Conservation (phyloP, 805 yeast genomes). For the Candida manassasensis region DNA sequence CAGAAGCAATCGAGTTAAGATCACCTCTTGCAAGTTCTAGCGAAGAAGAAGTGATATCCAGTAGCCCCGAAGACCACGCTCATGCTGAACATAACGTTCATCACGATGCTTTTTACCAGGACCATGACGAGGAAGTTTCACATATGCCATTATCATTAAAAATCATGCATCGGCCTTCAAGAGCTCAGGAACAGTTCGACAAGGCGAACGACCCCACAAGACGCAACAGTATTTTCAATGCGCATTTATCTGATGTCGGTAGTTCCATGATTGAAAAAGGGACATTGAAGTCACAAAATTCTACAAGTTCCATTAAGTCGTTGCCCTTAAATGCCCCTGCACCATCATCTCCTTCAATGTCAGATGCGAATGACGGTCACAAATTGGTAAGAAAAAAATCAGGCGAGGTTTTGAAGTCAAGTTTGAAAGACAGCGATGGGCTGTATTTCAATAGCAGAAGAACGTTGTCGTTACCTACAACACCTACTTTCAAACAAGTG, state of each 20-base stretch:
- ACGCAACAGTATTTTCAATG: conserved; percentile 22
- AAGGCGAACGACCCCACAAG: conserved; percentile 28
- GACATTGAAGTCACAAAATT: not conserved
- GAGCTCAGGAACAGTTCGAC: conserved; percentile 27
- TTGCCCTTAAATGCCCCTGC: conserved; percentile 7
- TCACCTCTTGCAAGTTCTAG: no score
- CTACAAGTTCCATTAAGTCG: conserved; percentile 1
- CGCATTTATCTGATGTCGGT: conserved; percentile 9
- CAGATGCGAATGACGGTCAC: conserved; percentile 9
- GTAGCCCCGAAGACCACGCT: no score
- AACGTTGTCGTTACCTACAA: conserved; percentile 36
- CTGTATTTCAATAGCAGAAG: conserved; percentile 29
- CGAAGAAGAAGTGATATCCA: no score
- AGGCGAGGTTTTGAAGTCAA: conserved; percentile 81
- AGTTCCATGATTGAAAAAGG: not conserved
- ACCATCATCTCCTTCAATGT: conserved; percentile 4
- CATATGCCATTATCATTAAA: conserved; percentile 24
- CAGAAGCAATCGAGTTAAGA: no score
- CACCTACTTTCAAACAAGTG: conserved; percentile 66
- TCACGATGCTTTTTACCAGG: not conserved
- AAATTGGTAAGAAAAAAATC: conserved; percentile 71
- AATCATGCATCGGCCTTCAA: conserved; percentile 36
- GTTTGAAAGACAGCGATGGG: conserved; percentile 46
- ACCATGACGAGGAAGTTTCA: not conserved
- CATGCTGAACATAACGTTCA: no score